Evolutionary conservation across 1,139 yeast genomes (phyloP).

Genomic region (Zygoascus hellenicus): DNA sequence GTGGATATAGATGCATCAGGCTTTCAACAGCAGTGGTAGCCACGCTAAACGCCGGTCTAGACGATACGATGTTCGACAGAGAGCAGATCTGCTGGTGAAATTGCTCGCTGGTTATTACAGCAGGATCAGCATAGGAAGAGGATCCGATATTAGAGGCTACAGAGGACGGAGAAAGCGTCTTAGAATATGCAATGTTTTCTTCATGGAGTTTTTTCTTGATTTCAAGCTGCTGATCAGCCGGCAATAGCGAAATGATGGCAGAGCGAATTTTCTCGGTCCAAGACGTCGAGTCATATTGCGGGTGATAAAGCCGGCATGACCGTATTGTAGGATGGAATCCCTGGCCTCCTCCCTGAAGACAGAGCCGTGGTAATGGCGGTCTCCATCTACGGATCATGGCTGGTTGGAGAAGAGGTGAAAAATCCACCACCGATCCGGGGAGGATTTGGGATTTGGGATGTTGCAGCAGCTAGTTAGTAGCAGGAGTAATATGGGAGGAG

Average conservation of each 20-base stretch:
- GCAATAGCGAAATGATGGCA: slow-evolving; percentile 13
- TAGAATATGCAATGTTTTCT: neutral
- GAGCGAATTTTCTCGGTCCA: slow-evolving; percentile 12
- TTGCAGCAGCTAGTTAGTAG: no score
- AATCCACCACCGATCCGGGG: neutral
- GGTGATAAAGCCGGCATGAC: neutral
- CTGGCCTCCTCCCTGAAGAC: neutral
- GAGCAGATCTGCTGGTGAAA: neutral
- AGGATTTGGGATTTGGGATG: neutral
- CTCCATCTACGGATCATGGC: slow-evolving; percentile 7
- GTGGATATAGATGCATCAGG: slow-evolving; percentile 10
- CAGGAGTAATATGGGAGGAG: no score
- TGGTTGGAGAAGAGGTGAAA: neutral
- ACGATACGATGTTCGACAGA: neutral
- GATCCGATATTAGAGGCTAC: neutral
- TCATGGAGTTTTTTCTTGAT: slow-evolving; percentile 1
- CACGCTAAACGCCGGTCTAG: neutral
- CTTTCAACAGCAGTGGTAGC: slow-evolving; percentile 1
- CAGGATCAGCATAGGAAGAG: neutral
- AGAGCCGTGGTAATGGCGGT: slow-evolving; percentile 4
- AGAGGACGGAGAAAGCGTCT: neutral
- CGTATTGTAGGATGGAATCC: neutral
- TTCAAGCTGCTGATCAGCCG: slow-evolving; percentile 10
- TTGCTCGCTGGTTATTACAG: neutral
- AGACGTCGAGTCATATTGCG: neutral